A percentile compares a stretch with the other conserved stretches of the same genome.
phyloP scores from a whole-genome alignment of 2,329 filamentous ascomycete species.

The Diaporthe vaccinii region DNA sequence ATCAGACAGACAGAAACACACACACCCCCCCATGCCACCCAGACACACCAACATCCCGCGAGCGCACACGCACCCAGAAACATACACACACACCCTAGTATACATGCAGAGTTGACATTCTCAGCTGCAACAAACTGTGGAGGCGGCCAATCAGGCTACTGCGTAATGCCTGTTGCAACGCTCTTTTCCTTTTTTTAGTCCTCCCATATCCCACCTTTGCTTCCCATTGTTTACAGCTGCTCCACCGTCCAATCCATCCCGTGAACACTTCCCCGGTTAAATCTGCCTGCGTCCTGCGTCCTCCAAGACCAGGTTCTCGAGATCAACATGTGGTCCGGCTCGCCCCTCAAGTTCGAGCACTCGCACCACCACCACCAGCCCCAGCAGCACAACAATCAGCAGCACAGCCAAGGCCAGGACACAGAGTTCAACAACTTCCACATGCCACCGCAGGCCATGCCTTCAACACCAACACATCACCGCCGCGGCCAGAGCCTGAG shows the following conservation, averaged over 20 bases:
- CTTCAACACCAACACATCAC: conserved; percentile 40
- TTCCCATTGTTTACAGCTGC: conserved; percentile 30
- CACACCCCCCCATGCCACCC: background rate
- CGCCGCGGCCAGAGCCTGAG: conserved; percentile 40
- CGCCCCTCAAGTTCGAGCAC: conserved; percentile 40
- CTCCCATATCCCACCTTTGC: conserved; percentile 21
- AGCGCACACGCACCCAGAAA: background rate
- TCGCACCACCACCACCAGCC: conserved; percentile 34
- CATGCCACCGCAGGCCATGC: conserved; percentile 37
- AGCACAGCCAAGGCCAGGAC: conserved; percentile 17
- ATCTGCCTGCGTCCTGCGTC: conserved; percentile 22
- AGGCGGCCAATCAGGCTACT: conserved; percentile 15
- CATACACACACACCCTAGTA: conserved; percentile 6
- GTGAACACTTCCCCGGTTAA: conserved; percentile 2
- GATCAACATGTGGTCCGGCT: conserved; percentile 40
- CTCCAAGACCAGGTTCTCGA: background rate
- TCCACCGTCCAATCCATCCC: conserved; percentile 30
- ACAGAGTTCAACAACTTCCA: conserved; percentile 41
- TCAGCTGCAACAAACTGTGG: conserved; percentile 26
- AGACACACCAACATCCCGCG: background rate
- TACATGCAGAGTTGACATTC: conserved; percentile 31
- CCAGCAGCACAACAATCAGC: background rate
- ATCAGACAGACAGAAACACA: background rate
- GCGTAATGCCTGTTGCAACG: conserved; percentile 24
- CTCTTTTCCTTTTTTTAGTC: conserved; percentile 27